These are phyloP conservation scores for Vinca major DNA, from an alignment of 305 asterid species.

Conservation along the genomic window DNA sequence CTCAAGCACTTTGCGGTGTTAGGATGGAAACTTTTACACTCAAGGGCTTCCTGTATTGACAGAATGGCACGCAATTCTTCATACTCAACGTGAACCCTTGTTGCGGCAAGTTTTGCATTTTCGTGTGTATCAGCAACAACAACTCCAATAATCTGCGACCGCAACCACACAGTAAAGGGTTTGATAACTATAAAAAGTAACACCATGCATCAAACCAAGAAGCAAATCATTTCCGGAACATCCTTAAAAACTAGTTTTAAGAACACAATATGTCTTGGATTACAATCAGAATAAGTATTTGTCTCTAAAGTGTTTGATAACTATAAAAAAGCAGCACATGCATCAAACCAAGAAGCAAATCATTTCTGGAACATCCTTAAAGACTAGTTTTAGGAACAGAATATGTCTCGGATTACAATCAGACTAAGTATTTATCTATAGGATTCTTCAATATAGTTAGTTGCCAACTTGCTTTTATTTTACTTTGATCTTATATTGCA, in stretches of 20 bases:
- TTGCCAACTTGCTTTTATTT: not conserved
- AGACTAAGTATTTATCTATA: not conserved
- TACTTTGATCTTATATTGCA: not conserved
- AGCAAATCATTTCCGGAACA: not conserved
- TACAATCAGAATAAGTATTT: not conserved
- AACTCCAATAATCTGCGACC: slow-evolving; percentile 73
- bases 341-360: not conserved
- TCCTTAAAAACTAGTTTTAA: not conserved
- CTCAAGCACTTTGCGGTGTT: slow-evolving; percentile 50
- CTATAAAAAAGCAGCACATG: too few species aligned
- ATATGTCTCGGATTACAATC: not conserved
- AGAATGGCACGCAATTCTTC: slow-evolving; percentile 84
- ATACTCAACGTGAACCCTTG: slow-evolving; percentile 64
- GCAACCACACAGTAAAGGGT: not conserved
- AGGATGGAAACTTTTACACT: slow-evolving; percentile 66
- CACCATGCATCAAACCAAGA: not conserved
- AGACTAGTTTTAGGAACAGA: not conserved
- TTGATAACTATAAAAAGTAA: too few species aligned
- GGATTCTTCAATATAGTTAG: too few species aligned
- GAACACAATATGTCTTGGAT: not conserved
- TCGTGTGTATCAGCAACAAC: slow-evolving; percentile 95
- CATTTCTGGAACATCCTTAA: not conserved
- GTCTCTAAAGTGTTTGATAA: not conserved
- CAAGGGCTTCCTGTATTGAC: slow-evolving; percentile 75
- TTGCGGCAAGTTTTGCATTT: slow-evolving; percentile 82